Evolutionary conservation across 495 filamentous ascomycete species (phyloP).

Genomic region (Trichoderma asperelloides): DNA sequence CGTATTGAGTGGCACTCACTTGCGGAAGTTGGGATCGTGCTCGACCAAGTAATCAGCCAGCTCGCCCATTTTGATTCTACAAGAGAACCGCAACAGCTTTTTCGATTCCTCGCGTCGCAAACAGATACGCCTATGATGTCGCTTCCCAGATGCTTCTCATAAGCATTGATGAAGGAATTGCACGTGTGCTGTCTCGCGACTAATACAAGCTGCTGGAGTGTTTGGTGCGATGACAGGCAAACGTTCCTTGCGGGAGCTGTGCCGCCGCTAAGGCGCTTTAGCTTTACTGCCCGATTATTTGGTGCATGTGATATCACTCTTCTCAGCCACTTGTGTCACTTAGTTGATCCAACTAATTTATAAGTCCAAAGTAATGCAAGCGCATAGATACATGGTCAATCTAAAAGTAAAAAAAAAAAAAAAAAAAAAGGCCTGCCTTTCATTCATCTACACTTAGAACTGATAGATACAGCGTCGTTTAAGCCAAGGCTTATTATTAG

Average conservation of each 20-base stretch:
- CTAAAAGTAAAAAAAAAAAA: no score
- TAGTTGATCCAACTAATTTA: neutral
- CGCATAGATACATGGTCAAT: no score
- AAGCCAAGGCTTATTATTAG: neutral
- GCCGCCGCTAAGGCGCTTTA: neutral
- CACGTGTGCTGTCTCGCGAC: neutral
- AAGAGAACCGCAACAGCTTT: neutral
- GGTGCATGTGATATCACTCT: neutral
- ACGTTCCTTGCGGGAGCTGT: neutral
- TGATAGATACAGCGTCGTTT: neutral
- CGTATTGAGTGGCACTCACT: conserved; percentile 18
- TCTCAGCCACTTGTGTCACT: neutral
- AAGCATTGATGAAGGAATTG: neutral
- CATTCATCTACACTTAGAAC: neutral
- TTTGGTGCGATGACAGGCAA: neutral
- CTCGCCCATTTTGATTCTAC: conserved; percentile 24
- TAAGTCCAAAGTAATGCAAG: no score
- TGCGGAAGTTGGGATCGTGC: conserved; percentile 36
- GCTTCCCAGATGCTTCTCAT: neutral
- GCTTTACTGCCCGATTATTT: neutral
- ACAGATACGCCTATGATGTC: neutral
- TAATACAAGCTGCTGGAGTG: neutral
- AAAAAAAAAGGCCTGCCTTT: neutral
- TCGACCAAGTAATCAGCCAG: conserved; percentile 38
- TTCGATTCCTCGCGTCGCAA: neutral